Conservation (phyloP, 768 basidiomycete species). For the Lentinula aciculospora region DNA sequence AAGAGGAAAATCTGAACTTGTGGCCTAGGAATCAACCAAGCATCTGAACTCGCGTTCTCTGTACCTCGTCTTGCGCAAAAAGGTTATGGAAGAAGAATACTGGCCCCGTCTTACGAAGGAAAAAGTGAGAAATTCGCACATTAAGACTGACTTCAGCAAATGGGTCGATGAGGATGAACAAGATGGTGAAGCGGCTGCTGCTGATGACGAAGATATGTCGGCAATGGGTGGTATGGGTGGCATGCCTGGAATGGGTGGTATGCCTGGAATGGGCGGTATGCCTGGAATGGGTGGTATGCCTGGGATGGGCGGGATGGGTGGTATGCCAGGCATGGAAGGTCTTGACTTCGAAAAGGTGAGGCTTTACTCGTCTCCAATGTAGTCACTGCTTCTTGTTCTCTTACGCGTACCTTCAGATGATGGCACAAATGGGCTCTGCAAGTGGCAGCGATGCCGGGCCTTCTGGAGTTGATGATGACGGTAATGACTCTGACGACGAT, state of each 20-base stretch:
- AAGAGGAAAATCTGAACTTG: neutral
- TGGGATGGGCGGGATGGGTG: slow-evolving; percentile 41
- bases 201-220: slow-evolving; percentile 37
- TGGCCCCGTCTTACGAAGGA: slow-evolving; percentile 94
- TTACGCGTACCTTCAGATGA: slow-evolving; percentile 30
- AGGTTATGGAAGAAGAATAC: slow-evolving; percentile 66
- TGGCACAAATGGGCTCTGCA: slow-evolving; percentile 40
- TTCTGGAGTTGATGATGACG: slow-evolving; percentile 21
- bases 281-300: slow-evolving; percentile 39
- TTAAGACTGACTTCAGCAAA: slow-evolving; percentile 94
- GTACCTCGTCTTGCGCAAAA: slow-evolving; percentile 71
- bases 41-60: slow-evolving; percentile 65
- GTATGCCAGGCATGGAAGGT: slow-evolving; percentile 30
- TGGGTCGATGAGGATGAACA: slow-evolving; percentile 99
- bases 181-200: slow-evolving; percentile 46
- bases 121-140: slow-evolving; percentile 69
- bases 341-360: slow-evolving; percentile 66
- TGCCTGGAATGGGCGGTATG: slow-evolving; percentile 49
- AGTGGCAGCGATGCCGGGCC: slow-evolving; percentile 19
- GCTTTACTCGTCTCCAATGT: slow-evolving; percentile 7
- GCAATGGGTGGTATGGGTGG: slow-evolving; percentile 50
- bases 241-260: slow-evolving; percentile 55
- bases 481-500: slow-evolving; percentile 48
- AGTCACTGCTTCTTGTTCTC: neutral
- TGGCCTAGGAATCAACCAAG: slow-evolving; percentile 44